These are phyloP conservation scores for Pseudonitzschia delicatissima DNA, from an alignment of 108 stramenopile species.

Conservation along the genomic window DNA sequence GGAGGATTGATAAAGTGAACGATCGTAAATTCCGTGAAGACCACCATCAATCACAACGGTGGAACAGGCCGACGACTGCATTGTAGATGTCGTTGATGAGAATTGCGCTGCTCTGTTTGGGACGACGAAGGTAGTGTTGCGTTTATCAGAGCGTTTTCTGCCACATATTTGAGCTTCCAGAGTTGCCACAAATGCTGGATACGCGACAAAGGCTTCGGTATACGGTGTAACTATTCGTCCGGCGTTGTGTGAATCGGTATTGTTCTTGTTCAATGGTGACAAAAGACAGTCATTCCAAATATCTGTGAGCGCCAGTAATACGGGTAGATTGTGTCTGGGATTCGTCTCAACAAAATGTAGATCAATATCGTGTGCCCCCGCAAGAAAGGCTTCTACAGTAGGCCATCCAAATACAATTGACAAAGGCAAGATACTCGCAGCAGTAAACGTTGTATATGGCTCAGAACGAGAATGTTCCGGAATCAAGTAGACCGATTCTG, in stretches of 20 bases:
- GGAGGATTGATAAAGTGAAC: constrained; percentile 41
- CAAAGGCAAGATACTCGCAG: constrained; percentile 68
- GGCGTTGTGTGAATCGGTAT: neutral
- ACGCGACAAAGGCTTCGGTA: constrained; percentile 51
- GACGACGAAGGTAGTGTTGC: neutral
- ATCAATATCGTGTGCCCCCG: constrained; percentile 81
- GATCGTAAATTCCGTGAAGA: constrained; percentile 46
- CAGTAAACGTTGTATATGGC: constrained; percentile 68
- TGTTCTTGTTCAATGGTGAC: neutral
- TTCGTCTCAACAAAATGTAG: constrained; percentile 81
- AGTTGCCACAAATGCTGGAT: constrained; percentile 60
- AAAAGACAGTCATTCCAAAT: constrained; percentile 79
- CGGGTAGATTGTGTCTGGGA: constrained; percentile 79
- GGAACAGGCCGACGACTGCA: constrained; percentile 49
- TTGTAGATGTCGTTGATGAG: constrained; percentile 51
- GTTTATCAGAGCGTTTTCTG: neutral
- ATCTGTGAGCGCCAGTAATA: constrained; percentile 72
- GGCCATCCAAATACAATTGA: constrained; percentile 82
- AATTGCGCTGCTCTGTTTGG: neutral
- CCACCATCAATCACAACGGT: constrained; percentile 81
- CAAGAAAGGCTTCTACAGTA: constrained; percentile 41
- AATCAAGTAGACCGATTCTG: constrained; percentile 58
- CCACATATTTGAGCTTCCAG: constrained; percentile 61
- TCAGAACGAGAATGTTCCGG: constrained; percentile 69
- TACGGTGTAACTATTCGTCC: constrained; percentile 64